Evolutionary conservation across 2,329 filamentous ascomycete species (phyloP).

Genomic region (Diaporthe velutina): DNA sequence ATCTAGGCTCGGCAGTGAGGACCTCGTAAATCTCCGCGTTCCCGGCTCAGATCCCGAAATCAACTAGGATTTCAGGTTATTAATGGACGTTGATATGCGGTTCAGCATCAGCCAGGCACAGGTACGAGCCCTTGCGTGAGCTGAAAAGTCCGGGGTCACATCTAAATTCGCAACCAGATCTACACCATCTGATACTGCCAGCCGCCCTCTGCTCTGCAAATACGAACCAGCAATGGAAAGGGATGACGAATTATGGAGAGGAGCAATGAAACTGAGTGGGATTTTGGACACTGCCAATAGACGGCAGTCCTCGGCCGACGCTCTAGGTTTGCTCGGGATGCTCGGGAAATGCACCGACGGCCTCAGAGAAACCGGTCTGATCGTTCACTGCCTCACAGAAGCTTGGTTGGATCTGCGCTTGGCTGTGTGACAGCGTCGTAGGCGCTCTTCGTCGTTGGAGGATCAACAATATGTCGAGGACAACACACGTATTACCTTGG

Average conservation of each 20-base stretch:
- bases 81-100: neutral
- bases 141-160: neutral
- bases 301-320: constrained; percentile 2
- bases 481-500: no score
- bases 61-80: neutral
- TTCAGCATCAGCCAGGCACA: neutral
- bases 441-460: neutral
- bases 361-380: neutral
- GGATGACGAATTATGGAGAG: neutral
- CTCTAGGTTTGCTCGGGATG: constrained; percentile 5
- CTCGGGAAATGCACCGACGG: constrained; percentile 9
- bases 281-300: neutral
- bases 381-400: neutral
- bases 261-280: neutral
- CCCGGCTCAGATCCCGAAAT: neutral
- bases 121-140: neutral
- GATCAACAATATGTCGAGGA: neutral
- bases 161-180: neutral
- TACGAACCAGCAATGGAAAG: neutral
- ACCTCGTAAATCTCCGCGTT: neutral
- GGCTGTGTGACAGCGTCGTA: neutral
- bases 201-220: neutral
- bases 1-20: no score
- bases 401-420: neutral
- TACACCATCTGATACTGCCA: neutral